A percentile compares a stretch with the other conserved stretches of the same genome.
These are phyloP conservation scores for Stylonectria norvegica DNA, from an alignment of 2,329 filamentous ascomycete genomes.

Conservation along the genomic window DNA sequence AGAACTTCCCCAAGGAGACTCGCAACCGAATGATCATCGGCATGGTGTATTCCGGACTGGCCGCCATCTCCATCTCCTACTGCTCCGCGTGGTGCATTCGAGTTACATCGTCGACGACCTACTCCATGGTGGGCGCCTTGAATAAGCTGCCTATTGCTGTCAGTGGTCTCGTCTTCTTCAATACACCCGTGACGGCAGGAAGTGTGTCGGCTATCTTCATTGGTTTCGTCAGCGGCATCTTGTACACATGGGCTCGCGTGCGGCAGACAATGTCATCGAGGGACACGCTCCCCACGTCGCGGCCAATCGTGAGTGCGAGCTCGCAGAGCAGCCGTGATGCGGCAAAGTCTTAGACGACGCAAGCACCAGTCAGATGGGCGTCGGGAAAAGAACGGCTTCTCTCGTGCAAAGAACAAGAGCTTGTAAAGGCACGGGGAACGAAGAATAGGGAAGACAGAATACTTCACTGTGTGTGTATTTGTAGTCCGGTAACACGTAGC, in stretches of 20 bases:
- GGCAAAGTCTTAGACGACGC: constrained; percentile 50
- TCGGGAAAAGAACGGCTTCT: no score
- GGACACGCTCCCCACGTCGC: constrained; percentile 64
- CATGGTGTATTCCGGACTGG: constrained; percentile 92
- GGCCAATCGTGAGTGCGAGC: constrained; percentile 77
- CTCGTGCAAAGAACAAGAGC: no score
- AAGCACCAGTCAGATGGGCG: no score
- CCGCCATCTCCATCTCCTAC: constrained; percentile 98
- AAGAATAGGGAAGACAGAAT: constrained; percentile 1
- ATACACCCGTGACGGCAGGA: constrained; percentile 86
- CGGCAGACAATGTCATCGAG: constrained; percentile 68
- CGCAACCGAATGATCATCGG: constrained; percentile 78
- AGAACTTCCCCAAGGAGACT: constrained; percentile 82
- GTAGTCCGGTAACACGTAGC: constrained; percentile 13
- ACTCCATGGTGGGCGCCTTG: constrained; percentile 96
- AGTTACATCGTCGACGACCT: constrained; percentile 94
- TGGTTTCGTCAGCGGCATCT: constrained; percentile 87
- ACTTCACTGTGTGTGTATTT: constrained; percentile 11
- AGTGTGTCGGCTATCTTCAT: constrained; percentile 88
- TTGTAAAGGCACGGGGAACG: neutral
- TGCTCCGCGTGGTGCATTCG: constrained; percentile 98
- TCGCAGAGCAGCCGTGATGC: constrained; percentile 86
- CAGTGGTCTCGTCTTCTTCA: constrained; percentile 90
- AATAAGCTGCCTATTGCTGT: constrained; percentile 97
- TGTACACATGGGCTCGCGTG: constrained; percentile 68